Evolutionary conservation across 164 flowering plant species (phyloP).

Genomic region (Paratinospora sagittata): DNA sequence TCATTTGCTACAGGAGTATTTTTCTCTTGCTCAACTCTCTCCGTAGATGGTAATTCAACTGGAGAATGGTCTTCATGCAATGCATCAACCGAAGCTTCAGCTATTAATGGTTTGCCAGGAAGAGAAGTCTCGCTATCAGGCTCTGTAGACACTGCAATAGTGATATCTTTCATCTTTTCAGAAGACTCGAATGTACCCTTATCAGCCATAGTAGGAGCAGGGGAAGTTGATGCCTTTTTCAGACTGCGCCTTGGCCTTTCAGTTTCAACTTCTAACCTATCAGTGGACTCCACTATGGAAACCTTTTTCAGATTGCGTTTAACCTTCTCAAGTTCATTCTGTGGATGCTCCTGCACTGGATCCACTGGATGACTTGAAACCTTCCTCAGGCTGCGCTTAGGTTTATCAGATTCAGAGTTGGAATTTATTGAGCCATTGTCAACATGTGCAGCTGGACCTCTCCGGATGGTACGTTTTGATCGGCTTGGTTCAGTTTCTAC

Average conservation of each 20-base stretch:
- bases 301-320: conserved; percentile 66
- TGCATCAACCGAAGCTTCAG: conserved; percentile 14
- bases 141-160: conserved; percentile 14
- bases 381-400: conserved; percentile 49
- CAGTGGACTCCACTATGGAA: conserved; percentile 34
- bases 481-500: conserved; percentile 33
- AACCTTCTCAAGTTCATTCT: conserved; percentile 64
- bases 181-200: conserved; percentile 10
- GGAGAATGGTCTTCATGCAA: conserved; percentile 19
- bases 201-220: conserved; percentile 23
- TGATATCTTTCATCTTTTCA: conserved; percentile 35
- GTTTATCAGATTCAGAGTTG: conserved; percentile 46
- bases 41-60: conserved; percentile 30
- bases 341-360: conserved; percentile 47
- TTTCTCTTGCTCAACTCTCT: conserved; percentile 34
- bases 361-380: conserved; percentile 36
- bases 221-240: conserved; percentile 23
- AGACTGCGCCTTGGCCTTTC: conserved; percentile 42
- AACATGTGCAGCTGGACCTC: conserved; percentile 30
- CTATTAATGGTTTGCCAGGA: conserved; percentile 11
- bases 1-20: conserved; percentile 28
- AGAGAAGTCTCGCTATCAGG: conserved; percentile 24
- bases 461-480: conserved; percentile 47
- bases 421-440: conserved; percentile 37
- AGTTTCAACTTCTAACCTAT: conserved; percentile 32